Evolutionary conservation across 2,329 filamentous ascomycete species (phyloP).

Genomic region (Didymella arachidicola): DNA sequence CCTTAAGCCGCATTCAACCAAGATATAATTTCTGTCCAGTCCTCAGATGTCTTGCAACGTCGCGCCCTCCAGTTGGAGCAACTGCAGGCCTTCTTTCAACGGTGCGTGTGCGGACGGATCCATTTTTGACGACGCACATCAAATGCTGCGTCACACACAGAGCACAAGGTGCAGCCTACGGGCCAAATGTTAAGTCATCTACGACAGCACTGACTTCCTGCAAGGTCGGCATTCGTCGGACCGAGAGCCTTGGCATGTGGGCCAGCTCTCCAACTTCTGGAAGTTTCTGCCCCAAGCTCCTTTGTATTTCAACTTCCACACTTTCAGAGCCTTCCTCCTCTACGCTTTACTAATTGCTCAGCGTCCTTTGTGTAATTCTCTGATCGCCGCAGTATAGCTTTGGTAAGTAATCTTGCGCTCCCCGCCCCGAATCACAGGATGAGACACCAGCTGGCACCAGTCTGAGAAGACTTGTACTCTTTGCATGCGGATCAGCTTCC

Average conservation of each 20-base stretch:
- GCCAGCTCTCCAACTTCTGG: constrained; percentile 21
- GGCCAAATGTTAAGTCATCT: no score
- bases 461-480: constrained; percentile 70
- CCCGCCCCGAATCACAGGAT: constrained; percentile 54
- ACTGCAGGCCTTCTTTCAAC: no score
- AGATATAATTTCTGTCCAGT: no score
- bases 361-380: constrained; percentile 8
- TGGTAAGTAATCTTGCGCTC: constrained; percentile 9
- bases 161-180: no score
- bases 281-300: constrained; percentile 24
- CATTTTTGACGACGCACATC: no score
- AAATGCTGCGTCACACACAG: no score
- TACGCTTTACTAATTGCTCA: constrained; percentile 5
- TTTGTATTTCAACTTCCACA: constrained; percentile 19
- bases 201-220: no score
- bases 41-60: no score
- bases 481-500: constrained; percentile 68
- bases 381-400: neutral
- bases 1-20: no score
- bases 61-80: no score
- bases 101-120: no score
- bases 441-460: constrained; percentile 72
- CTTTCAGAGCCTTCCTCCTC: constrained; percentile 6
- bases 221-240: constrained; percentile 8
- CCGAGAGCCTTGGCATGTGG: constrained; percentile 20